Conservation (phyloP, 176 grass and related monocot genomes). For the Oryza rufipogon region DNA sequence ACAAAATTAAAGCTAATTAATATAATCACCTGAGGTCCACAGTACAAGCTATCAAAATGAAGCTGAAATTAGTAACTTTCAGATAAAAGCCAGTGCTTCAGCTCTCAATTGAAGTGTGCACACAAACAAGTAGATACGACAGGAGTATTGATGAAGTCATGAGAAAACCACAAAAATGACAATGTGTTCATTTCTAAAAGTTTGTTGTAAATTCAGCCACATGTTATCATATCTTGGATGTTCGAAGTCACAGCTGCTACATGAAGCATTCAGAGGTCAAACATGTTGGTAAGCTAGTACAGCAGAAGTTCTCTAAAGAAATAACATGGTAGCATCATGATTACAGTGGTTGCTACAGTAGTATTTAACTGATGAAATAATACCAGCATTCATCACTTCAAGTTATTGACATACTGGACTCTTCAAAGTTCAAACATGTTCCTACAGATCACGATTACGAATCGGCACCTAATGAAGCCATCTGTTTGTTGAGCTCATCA, state of each 20-base stretch:
- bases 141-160: constrained; percentile 10
- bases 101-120: constrained; percentile 1
- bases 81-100: background rate
- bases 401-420: constrained; percentile 19
- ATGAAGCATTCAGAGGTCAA: background rate
- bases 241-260: constrained; percentile 1
- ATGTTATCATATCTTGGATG: background rate
- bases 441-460: constrained; percentile 1
- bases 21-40: background rate
- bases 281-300: constrained; percentile 19
- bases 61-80: background rate
- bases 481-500: constrained; percentile 70
- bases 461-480: background rate
- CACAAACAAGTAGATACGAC: background rate
- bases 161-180: background rate
- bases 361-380: constrained; percentile 8
- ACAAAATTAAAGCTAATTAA: background rate
- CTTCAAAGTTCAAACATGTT: constrained; percentile 28
- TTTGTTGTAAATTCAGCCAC: background rate
- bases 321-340: background rate
- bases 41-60: background rate
- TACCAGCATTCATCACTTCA: constrained; percentile 6
- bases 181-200: background rate
- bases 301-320: background rate
- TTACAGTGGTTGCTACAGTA: background rate